Conservation (phyloP, 345 rosid genomes). For the Salix brachista region DNA sequence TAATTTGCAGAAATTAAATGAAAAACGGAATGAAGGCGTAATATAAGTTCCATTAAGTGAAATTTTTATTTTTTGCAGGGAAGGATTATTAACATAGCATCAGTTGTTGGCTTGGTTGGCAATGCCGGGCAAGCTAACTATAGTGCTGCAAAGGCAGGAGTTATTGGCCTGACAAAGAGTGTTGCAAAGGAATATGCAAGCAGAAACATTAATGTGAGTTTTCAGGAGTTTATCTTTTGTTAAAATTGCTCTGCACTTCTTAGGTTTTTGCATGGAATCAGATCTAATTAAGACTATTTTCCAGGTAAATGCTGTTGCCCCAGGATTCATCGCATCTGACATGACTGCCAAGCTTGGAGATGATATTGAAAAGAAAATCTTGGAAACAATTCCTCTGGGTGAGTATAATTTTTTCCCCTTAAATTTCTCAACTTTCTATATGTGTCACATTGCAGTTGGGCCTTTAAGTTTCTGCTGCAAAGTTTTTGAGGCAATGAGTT, state of each 20-base stretch:
- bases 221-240: conserved; percentile 11
- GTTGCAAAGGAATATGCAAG: conserved; percentile 87
- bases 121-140: conserved; percentile 97
- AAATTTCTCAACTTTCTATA: background rate
- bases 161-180: conserved; percentile 80
- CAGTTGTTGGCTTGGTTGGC: conserved; percentile 93
- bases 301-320: conserved; percentile 89
- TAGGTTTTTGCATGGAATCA: background rate
- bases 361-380: conserved; percentile 82
- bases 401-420: conserved; percentile 6
- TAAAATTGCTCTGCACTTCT: background rate
- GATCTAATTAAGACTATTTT: conserved; percentile 13
- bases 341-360: conserved; percentile 84
- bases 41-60: background rate
- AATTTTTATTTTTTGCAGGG: conserved; percentile 43
- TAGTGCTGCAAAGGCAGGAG: conserved; percentile 98
- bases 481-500: background rate
- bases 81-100: conserved; percentile 77
- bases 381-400: conserved; percentile 88
- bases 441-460: background rate
- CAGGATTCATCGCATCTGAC: conserved; percentile 76
- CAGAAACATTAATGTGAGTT: conserved; percentile 78
- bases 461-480: background rate
- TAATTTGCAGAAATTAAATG: background rate
- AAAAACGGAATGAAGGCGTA: background rate